Conservation (phyloP, 371 early-diverging fungal genomes). For the Neoconidiobolus thromboides region DNA sequence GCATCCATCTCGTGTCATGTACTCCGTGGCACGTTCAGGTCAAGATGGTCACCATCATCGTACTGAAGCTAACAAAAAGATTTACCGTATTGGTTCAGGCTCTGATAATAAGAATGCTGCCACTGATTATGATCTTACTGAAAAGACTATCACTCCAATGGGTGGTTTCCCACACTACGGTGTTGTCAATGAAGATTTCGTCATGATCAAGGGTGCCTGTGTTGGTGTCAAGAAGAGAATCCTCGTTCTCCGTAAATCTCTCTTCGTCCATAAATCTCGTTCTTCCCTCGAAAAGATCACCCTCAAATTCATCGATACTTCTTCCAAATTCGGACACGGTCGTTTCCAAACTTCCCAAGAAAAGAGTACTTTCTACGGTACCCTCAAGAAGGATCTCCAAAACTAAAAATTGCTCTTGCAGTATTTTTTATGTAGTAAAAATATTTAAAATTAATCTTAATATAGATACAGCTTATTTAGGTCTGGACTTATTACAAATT, state of each 20-base stretch:
- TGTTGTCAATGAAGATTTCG: conserved; percentile 91
- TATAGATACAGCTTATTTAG: no score
- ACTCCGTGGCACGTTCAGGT: conserved; percentile 99
- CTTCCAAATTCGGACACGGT: conserved; percentile 99
- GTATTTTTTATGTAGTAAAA: no score
- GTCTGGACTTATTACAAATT: no score
- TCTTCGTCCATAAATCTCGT: conserved; percentile 84
- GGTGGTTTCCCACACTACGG: conserved; percentile 99
- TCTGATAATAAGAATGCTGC: conserved; percentile 66
- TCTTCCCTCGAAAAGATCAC: conserved; percentile 89
- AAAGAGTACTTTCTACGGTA: conserved; percentile 92
- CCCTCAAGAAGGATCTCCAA: conserved; percentile 64
- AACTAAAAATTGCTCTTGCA: no score
- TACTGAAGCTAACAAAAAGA: conserved; percentile 99
- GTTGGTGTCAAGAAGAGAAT: conserved; percentile 98
- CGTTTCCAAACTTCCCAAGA: conserved; percentile 99
- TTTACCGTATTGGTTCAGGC: conserved; percentile 96
- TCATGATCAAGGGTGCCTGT: conserved; percentile 98
- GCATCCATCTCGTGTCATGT: conserved; percentile 99
- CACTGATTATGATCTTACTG: conserved; percentile 97
- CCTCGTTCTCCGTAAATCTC: conserved; percentile 96
- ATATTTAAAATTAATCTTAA: no score
- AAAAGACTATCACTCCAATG: conserved; percentile 95
- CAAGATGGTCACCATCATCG: conserved; percentile 99
- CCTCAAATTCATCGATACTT: conserved; percentile 96